phyloP scores from a whole-genome alignment of 2,329 filamentous ascomycete species.

The Trichoderma sp. region DNA sequence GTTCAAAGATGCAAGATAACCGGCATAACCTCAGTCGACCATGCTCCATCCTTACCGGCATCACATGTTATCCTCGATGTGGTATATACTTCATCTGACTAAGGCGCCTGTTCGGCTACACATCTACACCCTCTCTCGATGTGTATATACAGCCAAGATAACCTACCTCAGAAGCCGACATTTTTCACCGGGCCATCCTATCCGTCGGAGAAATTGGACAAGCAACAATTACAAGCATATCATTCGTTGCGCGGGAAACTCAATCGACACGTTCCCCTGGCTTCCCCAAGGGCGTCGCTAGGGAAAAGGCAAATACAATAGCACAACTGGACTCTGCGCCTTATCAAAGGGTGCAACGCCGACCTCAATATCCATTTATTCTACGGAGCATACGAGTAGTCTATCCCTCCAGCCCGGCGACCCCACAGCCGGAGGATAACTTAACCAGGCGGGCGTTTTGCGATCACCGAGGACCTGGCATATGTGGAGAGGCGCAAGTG shows the following conservation, averaged over 20 bases:
- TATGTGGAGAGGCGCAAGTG: conserved; percentile 14
- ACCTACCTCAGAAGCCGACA: background rate
- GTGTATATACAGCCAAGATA: background rate
- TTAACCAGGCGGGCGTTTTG: background rate
- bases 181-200: background rate
- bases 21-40: background rate
- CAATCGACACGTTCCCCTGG: background rate
- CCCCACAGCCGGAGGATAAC: conserved; percentile 7
- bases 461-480: conserved; percentile 6
- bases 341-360: background rate
- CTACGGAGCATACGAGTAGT: background rate
- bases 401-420: background rate
- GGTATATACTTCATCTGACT: background rate
- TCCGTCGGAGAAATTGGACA: background rate
- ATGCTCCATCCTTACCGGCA: background rate
- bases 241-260: background rate
- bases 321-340: background rate
- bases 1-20: background rate
- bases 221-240: background rate
- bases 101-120: background rate
- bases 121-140: background rate
- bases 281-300: background rate
- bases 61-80: background rate
- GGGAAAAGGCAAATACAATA: background rate
- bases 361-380: background rate